Conservation (phyloP, 805 yeast genomes). For the Saccharomycopsis fermentans region DNA sequence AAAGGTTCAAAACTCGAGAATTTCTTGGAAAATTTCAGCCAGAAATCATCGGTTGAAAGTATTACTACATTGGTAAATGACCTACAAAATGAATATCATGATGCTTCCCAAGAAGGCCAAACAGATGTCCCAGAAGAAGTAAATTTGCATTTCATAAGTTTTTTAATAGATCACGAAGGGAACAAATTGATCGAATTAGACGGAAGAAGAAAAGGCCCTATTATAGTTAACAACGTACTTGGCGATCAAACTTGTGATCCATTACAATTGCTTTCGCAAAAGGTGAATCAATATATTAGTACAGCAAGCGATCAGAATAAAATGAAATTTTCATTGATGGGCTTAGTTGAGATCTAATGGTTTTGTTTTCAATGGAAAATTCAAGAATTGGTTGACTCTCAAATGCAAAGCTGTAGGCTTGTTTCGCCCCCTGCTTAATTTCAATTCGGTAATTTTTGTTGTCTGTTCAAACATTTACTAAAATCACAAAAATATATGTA, state of each 20-base stretch:
- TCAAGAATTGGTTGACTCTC: not conserved
- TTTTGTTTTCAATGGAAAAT: not conserved
- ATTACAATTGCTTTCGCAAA: constrained; percentile 32
- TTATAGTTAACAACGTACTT: constrained; percentile 39
- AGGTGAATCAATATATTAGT: constrained; percentile 59
- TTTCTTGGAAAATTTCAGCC: constrained; percentile 34
- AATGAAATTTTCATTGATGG: constrained; percentile 66
- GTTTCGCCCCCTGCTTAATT: too few relatives aligned
- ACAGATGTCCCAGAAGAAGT: constrained; percentile 56
- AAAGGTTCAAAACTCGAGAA: constrained; percentile 24
- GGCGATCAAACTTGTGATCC: constrained; percentile 45
- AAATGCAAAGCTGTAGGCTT: too few relatives aligned
- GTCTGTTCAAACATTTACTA: constrained; percentile 38
- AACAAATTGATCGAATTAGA: constrained; percentile 73
- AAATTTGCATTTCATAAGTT: constrained; percentile 70
- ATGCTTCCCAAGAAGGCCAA: constrained; percentile 41
- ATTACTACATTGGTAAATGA: constrained; percentile 36
- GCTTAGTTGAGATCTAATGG: constrained; percentile 28
- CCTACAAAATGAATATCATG: constrained; percentile 36
- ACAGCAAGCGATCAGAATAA: constrained; percentile 49
- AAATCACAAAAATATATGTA: too few relatives aligned
- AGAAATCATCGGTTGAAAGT: constrained; percentile 32
- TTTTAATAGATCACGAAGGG: constrained; percentile 42
- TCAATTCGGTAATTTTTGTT: too few relatives aligned
- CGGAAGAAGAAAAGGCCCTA: constrained; percentile 76